Conservation (phyloP, 441 rosid species). For the Isatis lusitanica region DNA sequence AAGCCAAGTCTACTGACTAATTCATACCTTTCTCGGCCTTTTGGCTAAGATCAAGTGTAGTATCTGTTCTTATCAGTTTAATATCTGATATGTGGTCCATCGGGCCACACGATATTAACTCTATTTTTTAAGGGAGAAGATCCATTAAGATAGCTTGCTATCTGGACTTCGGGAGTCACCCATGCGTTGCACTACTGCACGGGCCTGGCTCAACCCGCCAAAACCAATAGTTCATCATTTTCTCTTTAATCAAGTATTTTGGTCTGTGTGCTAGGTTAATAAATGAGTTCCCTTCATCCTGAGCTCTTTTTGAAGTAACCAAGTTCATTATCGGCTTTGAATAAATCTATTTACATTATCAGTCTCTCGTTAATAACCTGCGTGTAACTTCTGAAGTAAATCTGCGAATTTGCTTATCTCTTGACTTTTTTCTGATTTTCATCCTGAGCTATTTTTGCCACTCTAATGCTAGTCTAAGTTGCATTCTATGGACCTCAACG, state of each 20-base stretch:
- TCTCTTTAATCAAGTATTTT: background rate
- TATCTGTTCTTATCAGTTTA: constrained; percentile 90
- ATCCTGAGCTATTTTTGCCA: constrained; percentile 4
- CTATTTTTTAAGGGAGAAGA: constrained; percentile 1
- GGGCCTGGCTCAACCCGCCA: constrained; percentile 20
- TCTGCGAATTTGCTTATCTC: background rate
- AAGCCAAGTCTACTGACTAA: background rate
- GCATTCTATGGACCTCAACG: constrained; percentile 19
- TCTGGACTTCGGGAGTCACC: background rate
- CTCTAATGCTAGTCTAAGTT: constrained; percentile 22
- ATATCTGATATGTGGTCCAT: constrained; percentile 51
- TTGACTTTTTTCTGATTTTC: background rate
- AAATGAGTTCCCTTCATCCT: too few species aligned
- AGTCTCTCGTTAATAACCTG: background rate
- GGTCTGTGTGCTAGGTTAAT: background rate
- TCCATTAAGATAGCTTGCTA: background rate
- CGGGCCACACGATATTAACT: background rate
- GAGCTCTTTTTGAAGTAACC: too few species aligned
- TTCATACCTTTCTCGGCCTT: constrained; percentile 71
- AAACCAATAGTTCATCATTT: background rate
- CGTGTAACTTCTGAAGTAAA: background rate
- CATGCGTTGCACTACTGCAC: constrained; percentile 20
- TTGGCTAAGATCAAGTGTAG: constrained; percentile 99
- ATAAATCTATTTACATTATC: too few species aligned
- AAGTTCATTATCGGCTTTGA: too few species aligned